phyloP scores from a whole-genome alignment of 306 rosid genomes.

The Sphenostylis stenocarpa region DNA sequence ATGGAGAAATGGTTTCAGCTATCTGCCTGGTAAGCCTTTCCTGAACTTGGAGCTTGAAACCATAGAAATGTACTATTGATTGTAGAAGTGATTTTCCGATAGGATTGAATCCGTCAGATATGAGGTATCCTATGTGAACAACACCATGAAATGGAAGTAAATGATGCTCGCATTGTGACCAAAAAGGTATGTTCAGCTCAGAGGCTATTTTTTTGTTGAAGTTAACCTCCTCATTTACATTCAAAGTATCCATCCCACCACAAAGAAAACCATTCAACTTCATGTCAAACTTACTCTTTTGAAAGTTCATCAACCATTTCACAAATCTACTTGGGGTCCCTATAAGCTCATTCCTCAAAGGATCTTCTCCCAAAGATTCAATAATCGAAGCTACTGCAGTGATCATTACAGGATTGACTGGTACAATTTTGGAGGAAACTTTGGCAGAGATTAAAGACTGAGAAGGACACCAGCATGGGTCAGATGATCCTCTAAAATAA shows the following conservation, averaged over 20 bases:
- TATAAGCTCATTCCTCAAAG: conserved; percentile 69
- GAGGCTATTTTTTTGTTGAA: conserved; percentile 41
- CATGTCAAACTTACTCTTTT: conserved; percentile 59
- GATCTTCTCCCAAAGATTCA: conserved; percentile 90
- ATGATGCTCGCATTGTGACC: conserved; percentile 98
- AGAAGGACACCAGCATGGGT: conserved; percentile 75
- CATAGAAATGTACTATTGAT: conserved; percentile 81
- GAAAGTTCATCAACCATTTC: conserved; percentile 82
- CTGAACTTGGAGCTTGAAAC: conserved; percentile 97
- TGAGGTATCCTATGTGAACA: conserved; percentile 76
- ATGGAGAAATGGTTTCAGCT: conserved; percentile 78
- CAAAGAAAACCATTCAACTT: conserved; percentile 58
- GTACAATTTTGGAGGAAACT: conserved; percentile 49
- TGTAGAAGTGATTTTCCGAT: conserved; percentile 65
- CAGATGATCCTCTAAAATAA: conserved; percentile 37
- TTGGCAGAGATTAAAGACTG: conserved; percentile 39
- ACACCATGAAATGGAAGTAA: conserved; percentile 95
- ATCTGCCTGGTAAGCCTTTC: conserved; percentile 95
- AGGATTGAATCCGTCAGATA: conserved; percentile 48
- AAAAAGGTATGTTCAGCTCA: conserved; percentile 66
- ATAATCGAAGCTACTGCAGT: conserved; percentile 75
- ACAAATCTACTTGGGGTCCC: conserved; percentile 86
- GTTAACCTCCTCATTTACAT: conserved; percentile 33
- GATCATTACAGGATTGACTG: conserved; percentile 53
- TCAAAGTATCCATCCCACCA: conserved; percentile 40